phyloP scores from a whole-genome alignment of 2,329 filamentous ascomycete species.

The Hymenoscyphus occultus region DNA sequence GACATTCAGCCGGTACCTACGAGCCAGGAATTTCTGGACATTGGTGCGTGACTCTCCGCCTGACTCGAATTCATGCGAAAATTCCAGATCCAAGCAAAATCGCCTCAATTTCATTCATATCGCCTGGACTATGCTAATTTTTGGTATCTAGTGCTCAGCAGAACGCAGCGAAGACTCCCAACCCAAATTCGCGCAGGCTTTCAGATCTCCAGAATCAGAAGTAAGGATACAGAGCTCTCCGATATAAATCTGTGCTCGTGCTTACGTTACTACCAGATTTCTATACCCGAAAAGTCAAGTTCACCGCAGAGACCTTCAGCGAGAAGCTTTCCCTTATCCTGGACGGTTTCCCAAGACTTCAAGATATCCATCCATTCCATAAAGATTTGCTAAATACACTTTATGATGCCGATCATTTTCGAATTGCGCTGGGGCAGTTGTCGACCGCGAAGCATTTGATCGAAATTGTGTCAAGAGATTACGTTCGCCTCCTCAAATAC shows the following conservation, averaged over 20 bases:
- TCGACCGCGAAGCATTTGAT: constrained; percentile 96
- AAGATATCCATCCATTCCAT: constrained; percentile 95
- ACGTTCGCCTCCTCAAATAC: constrained; percentile 94
- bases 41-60: constrained; percentile 39
- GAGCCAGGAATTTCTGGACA: constrained; percentile 94
- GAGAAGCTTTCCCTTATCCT: constrained; percentile 91
- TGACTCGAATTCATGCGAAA: background rate
- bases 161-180: constrained; percentile 87
- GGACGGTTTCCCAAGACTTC: constrained; percentile 86
- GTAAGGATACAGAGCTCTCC: constrained; percentile 32
- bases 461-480: constrained; percentile 93
- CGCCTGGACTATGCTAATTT: background rate
- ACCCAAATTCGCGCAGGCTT: constrained; percentile 96
- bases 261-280: constrained; percentile 56
- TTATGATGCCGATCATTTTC: constrained; percentile 97
- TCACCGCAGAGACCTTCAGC: constrained; percentile 91
- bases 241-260: background rate
- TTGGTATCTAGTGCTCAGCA: constrained; percentile 63
- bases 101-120: too few relatives aligned
- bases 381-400: constrained; percentile 86
- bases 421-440: constrained; percentile 92
- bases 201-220: constrained; percentile 88
- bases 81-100: background rate
- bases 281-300: constrained; percentile 98
- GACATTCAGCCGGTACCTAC: constrained; percentile 87